These are phyloP conservation scores for Emergomyces pasteurianus DNA, from an alignment of 2,329 filamentous ascomycete species.

Conservation along the genomic window DNA sequence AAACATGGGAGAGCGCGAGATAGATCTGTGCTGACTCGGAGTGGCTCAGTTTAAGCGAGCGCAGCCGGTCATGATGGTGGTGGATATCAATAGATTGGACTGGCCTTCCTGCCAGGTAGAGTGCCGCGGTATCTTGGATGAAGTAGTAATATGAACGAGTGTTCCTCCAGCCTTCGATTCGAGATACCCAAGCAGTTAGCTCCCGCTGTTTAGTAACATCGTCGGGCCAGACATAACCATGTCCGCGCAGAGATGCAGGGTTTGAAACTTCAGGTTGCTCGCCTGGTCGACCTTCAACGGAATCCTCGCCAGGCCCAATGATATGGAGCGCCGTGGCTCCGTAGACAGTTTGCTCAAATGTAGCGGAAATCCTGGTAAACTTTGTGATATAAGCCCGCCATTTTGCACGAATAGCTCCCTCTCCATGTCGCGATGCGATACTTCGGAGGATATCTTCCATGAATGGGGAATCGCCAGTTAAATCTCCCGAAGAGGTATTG, in stretches of 20 bases:
- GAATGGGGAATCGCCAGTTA: slow-evolving; percentile 78
- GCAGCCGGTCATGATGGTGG: slow-evolving; percentile 84
- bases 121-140: slow-evolving; percentile 54
- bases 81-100: slow-evolving; percentile 54
- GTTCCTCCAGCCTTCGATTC: slow-evolving; percentile 94
- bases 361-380: slow-evolving; percentile 82
- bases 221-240: slow-evolving; percentile 92
- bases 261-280: slow-evolving; percentile 24
- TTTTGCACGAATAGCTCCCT: slow-evolving; percentile 80
- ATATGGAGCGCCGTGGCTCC: slow-evolving; percentile 75
- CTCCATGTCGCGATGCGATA: slow-evolving; percentile 74
- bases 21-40: slow-evolving; percentile 75
- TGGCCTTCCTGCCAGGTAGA: slow-evolving; percentile 26
- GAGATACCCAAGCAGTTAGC: slow-evolving; percentile 77
- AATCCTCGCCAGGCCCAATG: slow-evolving; percentile 60
- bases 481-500: slow-evolving; percentile 39
- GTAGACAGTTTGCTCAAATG: slow-evolving; percentile 92
- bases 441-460: slow-evolving; percentile 77
- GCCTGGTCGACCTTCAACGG: slow-evolving; percentile 26
- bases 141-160: slow-evolving; percentile 93
- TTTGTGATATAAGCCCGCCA: slow-evolving; percentile 92
- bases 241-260: slow-evolving; percentile 54
- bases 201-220: slow-evolving; percentile 70
- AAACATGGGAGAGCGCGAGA: slow-evolving; percentile 60
- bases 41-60: slow-evolving; percentile 65